These are phyloP conservation scores for Xerocomellus amylosporus DNA, from an alignment of 768 basidiomycete species.

Conservation along the genomic window DNA sequence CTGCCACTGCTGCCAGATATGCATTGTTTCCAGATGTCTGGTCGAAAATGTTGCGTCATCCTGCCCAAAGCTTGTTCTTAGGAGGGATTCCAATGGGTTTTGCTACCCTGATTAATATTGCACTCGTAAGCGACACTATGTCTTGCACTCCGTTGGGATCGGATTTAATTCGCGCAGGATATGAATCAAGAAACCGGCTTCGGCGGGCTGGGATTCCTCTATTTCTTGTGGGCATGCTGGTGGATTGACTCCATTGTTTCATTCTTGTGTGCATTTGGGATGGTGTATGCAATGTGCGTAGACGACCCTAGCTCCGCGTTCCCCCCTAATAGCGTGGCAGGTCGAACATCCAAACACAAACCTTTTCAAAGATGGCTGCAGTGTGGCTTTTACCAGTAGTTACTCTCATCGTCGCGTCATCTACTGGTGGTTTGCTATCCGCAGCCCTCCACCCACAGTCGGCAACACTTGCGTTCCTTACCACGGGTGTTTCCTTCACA, in stretches of 20 bases:
- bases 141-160: neutral
- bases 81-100: conserved; percentile 46
- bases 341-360: conserved; percentile 44
- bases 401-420: conserved; percentile 51
- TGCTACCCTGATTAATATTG: conserved; percentile 42
- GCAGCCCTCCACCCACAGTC: conserved; percentile 37
- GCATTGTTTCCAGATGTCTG: conserved; percentile 41
- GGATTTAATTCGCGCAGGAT: conserved; percentile 14
- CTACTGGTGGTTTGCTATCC: conserved; percentile 47
- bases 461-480: conserved; percentile 39
- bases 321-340: conserved; percentile 27
- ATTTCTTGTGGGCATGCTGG: conserved; percentile 49
- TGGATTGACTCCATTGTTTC: conserved; percentile 46
- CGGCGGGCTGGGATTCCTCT: conserved; percentile 38
- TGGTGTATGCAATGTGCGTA: conserved; percentile 47
- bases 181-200: conserved; percentile 37
- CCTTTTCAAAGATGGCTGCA: conserved; percentile 39
- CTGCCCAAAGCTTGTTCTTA: conserved; percentile 45
- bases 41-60: conserved; percentile 45
- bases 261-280: conserved; percentile 44
- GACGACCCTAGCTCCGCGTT: neutral
- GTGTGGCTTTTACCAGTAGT: conserved; percentile 54
- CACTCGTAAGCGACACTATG: conserved; percentile 29
- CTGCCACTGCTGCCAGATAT: conserved; percentile 40
- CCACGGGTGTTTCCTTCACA: conserved; percentile 41